Evolutionary conservation across 345 rosid species (phyloP).

Genomic region (Eucalyptus paniculata): DNA sequence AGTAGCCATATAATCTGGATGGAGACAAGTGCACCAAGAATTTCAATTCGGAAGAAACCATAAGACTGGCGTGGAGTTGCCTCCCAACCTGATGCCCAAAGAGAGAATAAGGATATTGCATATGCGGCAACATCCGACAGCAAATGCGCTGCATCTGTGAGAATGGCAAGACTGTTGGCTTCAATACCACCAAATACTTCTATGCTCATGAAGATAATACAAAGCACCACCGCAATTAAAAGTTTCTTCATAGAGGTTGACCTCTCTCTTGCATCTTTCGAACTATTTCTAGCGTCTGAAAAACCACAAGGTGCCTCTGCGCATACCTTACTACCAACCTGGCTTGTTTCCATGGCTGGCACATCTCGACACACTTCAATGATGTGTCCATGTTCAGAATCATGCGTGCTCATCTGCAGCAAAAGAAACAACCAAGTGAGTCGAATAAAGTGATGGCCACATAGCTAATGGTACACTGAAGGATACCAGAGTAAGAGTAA

Average conservation of each 20-base stretch:
- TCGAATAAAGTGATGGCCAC: not conserved
- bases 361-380: slow-evolving; percentile 36
- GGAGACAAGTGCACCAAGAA: slow-evolving; percentile 65
- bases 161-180: slow-evolving; percentile 65
- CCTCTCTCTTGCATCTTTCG: slow-evolving; percentile 50
- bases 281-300: slow-evolving; percentile 30
- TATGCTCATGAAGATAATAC: slow-evolving; percentile 51
- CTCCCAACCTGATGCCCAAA: slow-evolving; percentile 85
- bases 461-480: not conserved
- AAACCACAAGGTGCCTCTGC: slow-evolving; percentile 66
- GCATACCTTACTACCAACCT: slow-evolving; percentile 29
- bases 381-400: slow-evolving; percentile 24
- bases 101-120: slow-evolving; percentile 53
- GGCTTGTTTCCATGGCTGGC: not conserved
- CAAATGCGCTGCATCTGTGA: slow-evolving; percentile 72
- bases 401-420: slow-evolving; percentile 33
- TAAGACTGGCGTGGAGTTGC: slow-evolving; percentile 62
- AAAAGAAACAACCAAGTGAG: not conserved
- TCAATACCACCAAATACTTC: slow-evolving; percentile 68
- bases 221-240: slow-evolving; percentile 35
- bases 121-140: slow-evolving; percentile 75
- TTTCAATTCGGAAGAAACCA: slow-evolving; percentile 64
- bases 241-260: slow-evolving; percentile 55
- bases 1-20: slow-evolving; percentile 77
- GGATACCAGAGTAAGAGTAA: not conserved